Base-by-base conservation (phyloP, 1,284 basidiomycete genomes). In the Papiliotrema nemorosa region DNA sequence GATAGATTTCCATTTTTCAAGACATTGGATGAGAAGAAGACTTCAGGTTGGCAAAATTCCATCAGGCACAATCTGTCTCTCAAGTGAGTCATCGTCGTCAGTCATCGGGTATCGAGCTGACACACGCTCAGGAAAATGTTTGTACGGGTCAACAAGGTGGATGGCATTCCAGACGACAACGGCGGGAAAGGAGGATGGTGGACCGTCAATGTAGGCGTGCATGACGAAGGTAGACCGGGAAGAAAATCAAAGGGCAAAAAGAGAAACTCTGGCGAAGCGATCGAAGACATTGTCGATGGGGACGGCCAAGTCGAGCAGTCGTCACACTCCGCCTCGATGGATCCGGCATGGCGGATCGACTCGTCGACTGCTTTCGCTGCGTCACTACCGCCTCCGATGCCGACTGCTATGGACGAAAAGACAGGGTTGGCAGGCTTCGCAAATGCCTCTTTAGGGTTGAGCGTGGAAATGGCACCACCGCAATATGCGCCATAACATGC, bases 111-210 rank as follows among this genome's bases (percentile, higher is more conserved):
- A 10, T n/a, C n/a, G n/a, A n/a, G n/a, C n/a, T n/a, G n/a, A n/a
- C n/a, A n/a, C n/a, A n/a, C n/a, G 18, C 10, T 33, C 53, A 75
- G 73, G 53, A 75, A 75, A 69, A 73, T 73, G 65, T 75, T 75
- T 54, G 73, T 75, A 10, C 59, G 73, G 25, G 70, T 72, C 3
- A 72, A 73, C 57, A 69, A 72, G 55, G 60, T 62, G 9, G 73
- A 75, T 49, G 67, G 66, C 10, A 49, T 62, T 3, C 62, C 62
- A 6, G 70, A 74, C 50, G 71, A 73, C 31, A 58, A 63, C 5
- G 67, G 65, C 24, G 68, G 70, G 21, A 75, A 75, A 59, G 73
- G 73, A 24, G 73, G 73, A 7, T 75, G 73, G 73, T 75, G 73
- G 73, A 75, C 73, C 7, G 72, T 73, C 4, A 62, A 69, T 44